These are phyloP conservation scores for Tremellales sp. DNA, from an alignment of 1,284 basidiomycete genomes.

Conservation along the genomic window DNA sequence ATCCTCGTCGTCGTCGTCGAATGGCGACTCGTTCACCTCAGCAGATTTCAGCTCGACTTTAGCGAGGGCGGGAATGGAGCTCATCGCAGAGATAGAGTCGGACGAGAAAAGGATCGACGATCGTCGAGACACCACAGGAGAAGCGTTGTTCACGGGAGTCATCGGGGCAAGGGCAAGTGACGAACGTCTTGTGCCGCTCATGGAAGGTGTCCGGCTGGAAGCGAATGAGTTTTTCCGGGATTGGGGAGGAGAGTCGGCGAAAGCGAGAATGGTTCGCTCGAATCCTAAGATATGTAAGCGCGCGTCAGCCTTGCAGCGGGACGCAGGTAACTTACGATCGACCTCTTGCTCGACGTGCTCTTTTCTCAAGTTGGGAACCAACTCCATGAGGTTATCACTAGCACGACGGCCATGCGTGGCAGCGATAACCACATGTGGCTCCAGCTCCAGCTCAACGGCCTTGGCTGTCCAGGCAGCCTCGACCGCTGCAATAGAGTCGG, in stretches of 20 bases:
- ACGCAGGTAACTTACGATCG: slow-evolving; percentile 38
- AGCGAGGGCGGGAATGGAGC: slow-evolving; percentile 9
- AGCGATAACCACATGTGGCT: slow-evolving; percentile 61
- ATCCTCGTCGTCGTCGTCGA: slow-evolving; percentile 59
- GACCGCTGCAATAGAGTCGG: slow-evolving; percentile 70
- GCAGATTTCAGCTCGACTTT: slow-evolving; percentile 1
- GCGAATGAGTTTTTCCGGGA: slow-evolving; percentile 45
- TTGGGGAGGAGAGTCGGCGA: slow-evolving; percentile 62
- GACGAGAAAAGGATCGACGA: slow-evolving; percentile 27
- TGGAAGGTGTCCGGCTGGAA: slow-evolving; percentile 23
- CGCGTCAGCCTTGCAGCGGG: background rate
- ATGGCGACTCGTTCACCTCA: slow-evolving; percentile 34
- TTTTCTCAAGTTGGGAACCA: slow-evolving; percentile 58
- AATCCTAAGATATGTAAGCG: slow-evolving; percentile 49
- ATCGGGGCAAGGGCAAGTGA: slow-evolving; percentile 19
- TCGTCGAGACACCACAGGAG: slow-evolving; percentile 4
- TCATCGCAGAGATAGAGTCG: slow-evolving; percentile 8
- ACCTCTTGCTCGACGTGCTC: slow-evolving; percentile 68
- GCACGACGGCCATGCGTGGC: slow-evolving; percentile 73
- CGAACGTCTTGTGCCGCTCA: slow-evolving; percentile 53
- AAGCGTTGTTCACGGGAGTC: slow-evolving; percentile 17
- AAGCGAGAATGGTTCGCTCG: slow-evolving; percentile 66
- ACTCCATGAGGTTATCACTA: slow-evolving; percentile 60
- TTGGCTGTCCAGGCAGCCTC: slow-evolving; percentile 76
- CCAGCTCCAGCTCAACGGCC: slow-evolving; percentile 63